Evolutionary conservation across 2,329 filamentous ascomycete genomes (phyloP).

Genomic region (Microsporum audouinii): DNA sequence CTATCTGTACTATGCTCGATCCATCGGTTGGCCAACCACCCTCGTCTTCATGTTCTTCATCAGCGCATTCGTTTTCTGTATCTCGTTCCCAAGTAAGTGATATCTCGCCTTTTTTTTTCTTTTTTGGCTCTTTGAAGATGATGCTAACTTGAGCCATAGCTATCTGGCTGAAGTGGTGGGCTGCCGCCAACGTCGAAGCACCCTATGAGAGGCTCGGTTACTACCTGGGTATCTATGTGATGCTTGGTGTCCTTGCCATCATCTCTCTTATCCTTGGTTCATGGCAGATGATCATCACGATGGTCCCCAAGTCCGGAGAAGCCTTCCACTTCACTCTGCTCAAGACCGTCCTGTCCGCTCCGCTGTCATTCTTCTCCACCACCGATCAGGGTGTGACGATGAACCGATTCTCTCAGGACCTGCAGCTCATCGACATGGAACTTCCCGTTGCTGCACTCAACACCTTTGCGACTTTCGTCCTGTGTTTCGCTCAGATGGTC

Average conservation of each 20-base stretch:
- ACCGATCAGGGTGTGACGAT: slow-evolving; percentile 33
- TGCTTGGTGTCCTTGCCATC: slow-evolving; percentile 30
- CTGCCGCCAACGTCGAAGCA: slow-evolving; percentile 25
- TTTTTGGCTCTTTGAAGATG: neutral
- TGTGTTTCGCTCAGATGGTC: slow-evolving; percentile 28
- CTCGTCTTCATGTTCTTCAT: slow-evolving; percentile 29
- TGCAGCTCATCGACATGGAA: slow-evolving; percentile 36
- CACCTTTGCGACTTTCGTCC: slow-evolving; percentile 26
- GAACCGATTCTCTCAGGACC: slow-evolving; percentile 37
- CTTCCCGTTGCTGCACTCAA: slow-evolving; percentile 33
- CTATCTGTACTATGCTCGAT: slow-evolving; percentile 31
- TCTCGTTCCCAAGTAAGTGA: slow-evolving; percentile 31
- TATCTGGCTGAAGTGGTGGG: slow-evolving; percentile 36
- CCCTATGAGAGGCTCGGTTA: slow-evolving; percentile 26
- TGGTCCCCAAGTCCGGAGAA: slow-evolving; percentile 44
- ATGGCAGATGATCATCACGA: slow-evolving; percentile 42
- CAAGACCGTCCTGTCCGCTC: slow-evolving; percentile 37
- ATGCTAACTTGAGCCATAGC: slow-evolving; percentile 14
- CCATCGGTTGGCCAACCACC: slow-evolving; percentile 28
- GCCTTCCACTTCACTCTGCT: slow-evolving; percentile 40
- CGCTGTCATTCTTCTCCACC: slow-evolving; percentile 34
- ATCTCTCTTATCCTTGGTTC: slow-evolving; percentile 27
- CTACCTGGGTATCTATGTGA: slow-evolving; percentile 30
- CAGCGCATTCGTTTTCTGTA: slow-evolving; percentile 29
- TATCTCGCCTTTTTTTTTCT: neutral